These are phyloP conservation scores for Moelleriella libera DNA, from an alignment of 2,329 filamentous ascomycete species.

Conservation along the genomic window DNA sequence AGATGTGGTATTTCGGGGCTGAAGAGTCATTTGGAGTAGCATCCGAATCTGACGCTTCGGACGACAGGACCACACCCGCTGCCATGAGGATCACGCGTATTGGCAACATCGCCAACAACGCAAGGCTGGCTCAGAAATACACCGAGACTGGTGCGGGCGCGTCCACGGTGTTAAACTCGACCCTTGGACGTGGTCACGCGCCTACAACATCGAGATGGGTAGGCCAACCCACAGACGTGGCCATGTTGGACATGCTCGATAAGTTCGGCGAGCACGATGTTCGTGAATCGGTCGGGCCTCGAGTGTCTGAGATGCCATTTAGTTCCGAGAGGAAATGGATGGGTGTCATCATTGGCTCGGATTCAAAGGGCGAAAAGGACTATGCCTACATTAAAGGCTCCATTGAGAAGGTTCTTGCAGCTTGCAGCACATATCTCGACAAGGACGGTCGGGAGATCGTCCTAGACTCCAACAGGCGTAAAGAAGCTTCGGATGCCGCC, in stretches of 20 bases:
- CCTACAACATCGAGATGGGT: slow-evolving; percentile 75
- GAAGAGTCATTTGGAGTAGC: slow-evolving; percentile 36
- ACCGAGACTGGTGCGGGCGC: slow-evolving; percentile 58
- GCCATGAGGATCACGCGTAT: slow-evolving; percentile 74
- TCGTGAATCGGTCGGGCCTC: slow-evolving; percentile 69
- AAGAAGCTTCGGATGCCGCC: slow-evolving; percentile 65
- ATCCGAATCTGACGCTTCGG: slow-evolving; percentile 37
- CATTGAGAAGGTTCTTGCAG: slow-evolving; percentile 69
- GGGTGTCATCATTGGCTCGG: slow-evolving; percentile 72
- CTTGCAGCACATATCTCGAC: slow-evolving; percentile 84
- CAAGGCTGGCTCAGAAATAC: slow-evolving; percentile 59
- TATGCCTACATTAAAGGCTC: slow-evolving; percentile 94
- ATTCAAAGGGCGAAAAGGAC: slow-evolving; percentile 49
- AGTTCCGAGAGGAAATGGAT: slow-evolving; percentile 99
- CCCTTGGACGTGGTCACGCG: slow-evolving; percentile 46
- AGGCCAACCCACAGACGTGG: slow-evolving; percentile 92
- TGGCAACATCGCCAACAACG: slow-evolving; percentile 95
- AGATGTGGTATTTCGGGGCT: slow-evolving; percentile 86
- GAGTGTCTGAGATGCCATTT: slow-evolving; percentile 79
- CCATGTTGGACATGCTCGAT: slow-evolving; percentile 88
- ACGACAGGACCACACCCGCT: slow-evolving; percentile 53
- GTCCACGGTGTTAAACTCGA: slow-evolving; percentile 69
- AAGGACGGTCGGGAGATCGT: slow-evolving; percentile 76
- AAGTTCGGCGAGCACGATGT: slow-evolving; percentile 84
- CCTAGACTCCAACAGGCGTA: slow-evolving; percentile 60